Evolutionary conservation across 257 asterid species (phyloP), one percentile per base, ranked within the genome.

Genomic region (Penstemon barbatus): DNA sequence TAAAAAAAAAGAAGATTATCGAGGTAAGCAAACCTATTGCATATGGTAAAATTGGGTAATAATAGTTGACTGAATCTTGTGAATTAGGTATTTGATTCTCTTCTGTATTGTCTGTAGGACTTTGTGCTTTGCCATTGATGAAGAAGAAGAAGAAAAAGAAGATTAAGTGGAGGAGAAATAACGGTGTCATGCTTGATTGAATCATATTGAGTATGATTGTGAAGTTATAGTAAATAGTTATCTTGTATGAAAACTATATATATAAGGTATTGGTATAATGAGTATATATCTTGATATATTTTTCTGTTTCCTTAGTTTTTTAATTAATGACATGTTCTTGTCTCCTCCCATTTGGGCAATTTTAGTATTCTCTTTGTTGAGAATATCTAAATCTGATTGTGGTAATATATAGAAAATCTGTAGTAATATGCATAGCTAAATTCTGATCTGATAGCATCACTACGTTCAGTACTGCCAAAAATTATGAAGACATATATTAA

Each of bases 11-110:
- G 9, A 85, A 71, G 53, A 92, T 82, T 89, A 88, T 85, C 62
- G 86, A 71, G 7, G 87, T 63, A 0, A 92, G 84, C 49, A 88
- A 75, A 18, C 88, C 95, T 37, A 88, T 81, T 1, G 90, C 94
- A 18, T 90, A 91, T 3, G 88, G 88, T 5, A 90, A 66, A 52
- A 93, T 90, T 2, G 98, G 96, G 60, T 79, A 84, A 39, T 88
- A 88, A 11, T 68, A 83, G 64, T 60, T 70, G 72, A 68, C 25
- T 1, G 71, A 78, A 55, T 80, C 86, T 25, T 56, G 64, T 52
- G 87, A 51, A 7, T 61, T 15, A 15, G 18, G 18, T 15, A 15
- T 15, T 15, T 15, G 55, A 0, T 56, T 68, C 0, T 7, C 39
- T 13, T 42, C 19, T 43, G 68, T 3, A 45, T 25, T 8, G 44